A percentile compares a stretch with the other conserved stretches of the same genome.
Evolutionary conservation across 2,329 filamentous ascomycete species (phyloP).

Genomic region (Simplicillium aogashimaense): DNA sequence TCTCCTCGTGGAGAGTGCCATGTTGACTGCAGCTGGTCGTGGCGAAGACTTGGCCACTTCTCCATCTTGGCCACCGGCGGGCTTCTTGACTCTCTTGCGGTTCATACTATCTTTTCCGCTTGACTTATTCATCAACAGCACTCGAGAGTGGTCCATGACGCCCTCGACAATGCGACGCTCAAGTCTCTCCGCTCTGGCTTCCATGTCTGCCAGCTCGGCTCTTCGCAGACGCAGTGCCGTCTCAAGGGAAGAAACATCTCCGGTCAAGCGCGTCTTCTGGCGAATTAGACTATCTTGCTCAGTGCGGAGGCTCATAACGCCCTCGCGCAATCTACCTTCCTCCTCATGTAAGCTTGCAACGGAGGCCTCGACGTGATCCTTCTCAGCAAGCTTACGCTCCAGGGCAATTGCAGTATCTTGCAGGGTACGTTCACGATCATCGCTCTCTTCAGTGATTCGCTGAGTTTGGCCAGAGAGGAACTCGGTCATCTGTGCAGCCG

Average conservation of each 20-base stretch:
- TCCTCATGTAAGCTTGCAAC: constrained; percentile 41
- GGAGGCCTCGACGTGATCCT: constrained; percentile 49
- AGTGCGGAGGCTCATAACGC: constrained; percentile 46
- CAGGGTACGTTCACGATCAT: constrained; percentile 67
- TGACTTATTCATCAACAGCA: constrained; percentile 70
- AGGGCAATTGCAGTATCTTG: constrained; percentile 74
- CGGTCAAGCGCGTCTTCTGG: constrained; percentile 70
- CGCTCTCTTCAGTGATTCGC: constrained; percentile 65
- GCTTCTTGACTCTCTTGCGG: constrained; percentile 43
- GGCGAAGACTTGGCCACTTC: constrained; percentile 13
- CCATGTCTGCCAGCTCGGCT: constrained; percentile 87
- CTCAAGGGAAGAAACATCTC: constrained; percentile 83
- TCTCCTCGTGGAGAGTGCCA: constrained; percentile 44
- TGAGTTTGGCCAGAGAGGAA: constrained; percentile 72
- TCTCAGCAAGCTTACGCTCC: constrained; percentile 61
- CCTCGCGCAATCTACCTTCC: constrained; percentile 41
- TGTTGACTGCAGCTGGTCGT: constrained; percentile 31
- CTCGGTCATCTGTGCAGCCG: constrained; percentile 72
- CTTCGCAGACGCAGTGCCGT: constrained; percentile 81
- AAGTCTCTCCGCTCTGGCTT: constrained; percentile 74
- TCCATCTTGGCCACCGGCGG: constrained; percentile 13
- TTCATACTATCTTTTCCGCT: constrained; percentile 45
- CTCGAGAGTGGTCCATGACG: constrained; percentile 90
- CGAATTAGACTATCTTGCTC: constrained; percentile 68
- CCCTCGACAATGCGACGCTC: constrained; percentile 91